phyloP scores from a whole-genome alignment of 2,329 filamentous ascomycete species.

The Hirsutella minnesotensis region DNA sequence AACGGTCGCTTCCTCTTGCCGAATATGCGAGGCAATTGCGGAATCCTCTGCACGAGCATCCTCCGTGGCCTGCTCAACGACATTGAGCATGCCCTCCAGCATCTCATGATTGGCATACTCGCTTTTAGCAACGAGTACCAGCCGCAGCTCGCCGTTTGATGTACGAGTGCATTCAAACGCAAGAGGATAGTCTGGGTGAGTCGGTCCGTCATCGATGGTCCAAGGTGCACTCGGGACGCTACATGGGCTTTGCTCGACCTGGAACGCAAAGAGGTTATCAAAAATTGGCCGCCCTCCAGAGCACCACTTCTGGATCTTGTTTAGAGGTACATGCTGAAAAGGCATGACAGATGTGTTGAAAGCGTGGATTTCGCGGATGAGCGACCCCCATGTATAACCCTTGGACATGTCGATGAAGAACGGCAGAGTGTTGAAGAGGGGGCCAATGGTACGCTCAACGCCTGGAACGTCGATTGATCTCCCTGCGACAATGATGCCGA shows the following conservation, averaged over 20 bases:
- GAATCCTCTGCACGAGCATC: constrained; percentile 5
- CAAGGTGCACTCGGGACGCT: constrained; percentile 33
- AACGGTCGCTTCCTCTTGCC: neutral
- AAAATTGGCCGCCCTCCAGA: constrained; percentile 52
- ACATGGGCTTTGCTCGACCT: constrained; percentile 32
- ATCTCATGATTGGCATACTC: constrained; percentile 18
- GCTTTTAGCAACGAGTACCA: constrained; percentile 49
- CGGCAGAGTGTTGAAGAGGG: constrained; percentile 83
- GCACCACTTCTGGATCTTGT: constrained; percentile 73
- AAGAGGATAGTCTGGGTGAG: constrained; percentile 57
- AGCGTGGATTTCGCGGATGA: constrained; percentile 54
- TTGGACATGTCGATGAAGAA: constrained; percentile 40
- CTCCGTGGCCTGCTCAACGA: constrained; percentile 18
- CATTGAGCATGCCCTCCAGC: constrained; percentile 25
- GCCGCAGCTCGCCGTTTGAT: constrained; percentile 30
- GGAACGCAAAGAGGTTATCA: constrained; percentile 74
- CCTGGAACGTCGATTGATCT: constrained; percentile 56
- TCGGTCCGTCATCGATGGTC: constrained; percentile 34
- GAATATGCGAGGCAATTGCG: neutral
- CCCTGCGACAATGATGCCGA: constrained; percentile 72
- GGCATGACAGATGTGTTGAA: constrained; percentile 57
- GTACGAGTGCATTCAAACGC: constrained; percentile 60
- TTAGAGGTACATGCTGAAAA: constrained; percentile 62
- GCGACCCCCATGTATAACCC: constrained; percentile 42
- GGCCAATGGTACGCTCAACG: constrained; percentile 60